A percentile compares a stretch with the other conserved stretches of the same genome.
These are phyloP conservation scores for Trichosporon sp. DNA, from an alignment of 1,284 basidiomycete genomes.

Conservation along the genomic window DNA sequence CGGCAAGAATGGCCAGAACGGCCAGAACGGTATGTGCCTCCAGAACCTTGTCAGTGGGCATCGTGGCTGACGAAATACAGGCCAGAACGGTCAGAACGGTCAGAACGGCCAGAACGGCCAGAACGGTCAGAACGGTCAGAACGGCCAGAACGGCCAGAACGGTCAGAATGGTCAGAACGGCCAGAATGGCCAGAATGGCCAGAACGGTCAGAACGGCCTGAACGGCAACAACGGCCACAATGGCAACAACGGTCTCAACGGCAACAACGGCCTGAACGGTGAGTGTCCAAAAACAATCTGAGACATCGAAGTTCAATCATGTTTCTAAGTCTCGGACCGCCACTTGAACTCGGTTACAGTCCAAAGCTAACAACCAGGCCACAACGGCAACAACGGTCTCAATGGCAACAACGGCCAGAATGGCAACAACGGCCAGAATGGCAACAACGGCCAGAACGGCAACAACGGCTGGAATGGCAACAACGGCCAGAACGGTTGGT, in stretches of 20 bases:
- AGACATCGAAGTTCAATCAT: too few relatives aligned
- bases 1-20: too few relatives aligned
- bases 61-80: too few relatives aligned
- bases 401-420: constrained; percentile 10
- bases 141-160: constrained; percentile 16
- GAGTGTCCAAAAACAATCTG: not conserved
- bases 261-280: not conserved
- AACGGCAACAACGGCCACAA: constrained; percentile 4
- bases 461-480: constrained; percentile 7
- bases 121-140: constrained; percentile 3
- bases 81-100: constrained; percentile 13
- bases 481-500: not conserved
- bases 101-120: constrained; percentile 10
- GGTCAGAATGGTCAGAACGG: constrained; percentile 12
- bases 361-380: not conserved
- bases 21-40: too few relatives aligned
- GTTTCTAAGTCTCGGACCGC: too few relatives aligned
- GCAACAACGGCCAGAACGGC: constrained; percentile 7
- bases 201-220: constrained; percentile 6
- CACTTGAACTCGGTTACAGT: not conserved
- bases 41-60: too few relatives aligned
- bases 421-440: constrained; percentile 7
- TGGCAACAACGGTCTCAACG: not conserved
- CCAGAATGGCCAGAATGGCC: constrained; percentile 3
- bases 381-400: constrained; percentile 12